These are phyloP conservation scores for Xylaria palmicola DNA, from an alignment of 495 filamentous ascomycete species.

Conservation along the genomic window DNA sequence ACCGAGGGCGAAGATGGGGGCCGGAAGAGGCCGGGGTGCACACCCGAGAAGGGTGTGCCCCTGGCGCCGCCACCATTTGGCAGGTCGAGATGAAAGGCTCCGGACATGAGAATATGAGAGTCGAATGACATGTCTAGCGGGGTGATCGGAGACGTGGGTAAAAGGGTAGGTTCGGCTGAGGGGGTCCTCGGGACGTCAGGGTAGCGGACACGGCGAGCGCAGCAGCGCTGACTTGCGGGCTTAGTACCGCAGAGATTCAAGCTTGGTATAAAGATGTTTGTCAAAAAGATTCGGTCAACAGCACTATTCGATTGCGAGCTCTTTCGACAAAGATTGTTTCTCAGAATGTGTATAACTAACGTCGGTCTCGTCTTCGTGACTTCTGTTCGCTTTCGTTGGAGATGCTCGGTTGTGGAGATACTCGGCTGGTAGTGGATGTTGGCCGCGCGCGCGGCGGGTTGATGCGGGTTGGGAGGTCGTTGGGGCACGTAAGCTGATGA, in stretches of 20 bases:
- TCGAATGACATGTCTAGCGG: conserved; percentile 39
- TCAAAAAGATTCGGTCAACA: background rate
- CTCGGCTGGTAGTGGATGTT: background rate
- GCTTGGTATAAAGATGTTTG: too few species aligned
- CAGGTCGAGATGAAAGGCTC: conserved; percentile 50
- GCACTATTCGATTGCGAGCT: background rate
- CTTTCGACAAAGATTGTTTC: background rate
- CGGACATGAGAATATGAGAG: conserved; percentile 48
- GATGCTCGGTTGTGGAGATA: background rate
- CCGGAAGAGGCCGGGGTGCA: conserved; percentile 65
- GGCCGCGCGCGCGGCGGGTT: background rate
- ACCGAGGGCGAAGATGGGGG: conserved; percentile 64
- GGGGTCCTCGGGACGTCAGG: background rate
- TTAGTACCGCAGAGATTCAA: background rate
- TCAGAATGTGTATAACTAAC: background rate
- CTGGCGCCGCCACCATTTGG: conserved; percentile 20
- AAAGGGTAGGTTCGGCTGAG: background rate
- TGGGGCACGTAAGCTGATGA: background rate
- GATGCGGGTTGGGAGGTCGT: background rate
- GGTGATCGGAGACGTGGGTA: background rate
- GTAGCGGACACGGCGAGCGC: background rate
- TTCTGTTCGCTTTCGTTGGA: background rate
- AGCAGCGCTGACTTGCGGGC: background rate
- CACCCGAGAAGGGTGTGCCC: conserved; percentile 42
- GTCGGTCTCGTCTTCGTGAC: background rate